phyloP scores from a whole-genome alignment of 495 filamentous ascomycete species.

The Neurospora sp. region DNA sequence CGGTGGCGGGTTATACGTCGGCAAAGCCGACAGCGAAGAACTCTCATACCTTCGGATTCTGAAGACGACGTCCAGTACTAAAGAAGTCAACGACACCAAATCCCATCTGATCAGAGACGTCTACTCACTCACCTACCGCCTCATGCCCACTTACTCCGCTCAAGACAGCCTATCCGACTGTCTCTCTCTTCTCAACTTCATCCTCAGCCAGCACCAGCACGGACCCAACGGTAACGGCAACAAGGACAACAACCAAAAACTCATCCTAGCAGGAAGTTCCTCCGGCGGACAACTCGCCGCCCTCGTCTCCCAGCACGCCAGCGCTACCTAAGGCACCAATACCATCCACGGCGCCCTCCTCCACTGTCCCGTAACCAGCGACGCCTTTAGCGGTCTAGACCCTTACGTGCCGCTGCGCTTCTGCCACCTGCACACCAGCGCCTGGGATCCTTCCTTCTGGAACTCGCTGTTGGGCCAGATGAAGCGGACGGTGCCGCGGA shows the following conservation, averaged over 20 bases:
- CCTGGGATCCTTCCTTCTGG: conserved; percentile 11
- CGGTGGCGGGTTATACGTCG: conserved; percentile 22
- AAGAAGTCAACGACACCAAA: background rate
- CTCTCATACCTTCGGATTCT: conserved; percentile 22
- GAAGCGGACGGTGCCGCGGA: conserved; percentile 10
- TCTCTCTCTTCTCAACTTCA: conserved; percentile 6
- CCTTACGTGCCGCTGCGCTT: conserved; percentile 11
- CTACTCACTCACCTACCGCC: conserved; percentile 21
- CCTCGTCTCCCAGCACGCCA: conserved; percentile 13
- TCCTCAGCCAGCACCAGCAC: background rate
- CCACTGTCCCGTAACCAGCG: conserved; percentile 21
- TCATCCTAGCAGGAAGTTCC: conserved; percentile 22
- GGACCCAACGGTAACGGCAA: background rate
- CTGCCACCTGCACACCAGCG: conserved; percentile 11
- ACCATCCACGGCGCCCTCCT: conserved; percentile 17
- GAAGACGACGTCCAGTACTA: background rate
- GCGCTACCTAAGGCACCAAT: background rate
- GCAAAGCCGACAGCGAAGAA: conserved; percentile 23
- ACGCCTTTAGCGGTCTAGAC: conserved; percentile 12
- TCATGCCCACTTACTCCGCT: conserved; percentile 17
- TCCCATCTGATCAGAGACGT: background rate
- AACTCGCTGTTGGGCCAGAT: conserved; percentile 13
- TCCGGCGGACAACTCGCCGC: conserved; percentile 23
- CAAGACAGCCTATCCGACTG: conserved; percentile 19
- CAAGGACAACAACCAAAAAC: background rate